Conservation (phyloP, 2,329 filamentous ascomycete genomes). For the Tympanopsis confertula region DNA sequence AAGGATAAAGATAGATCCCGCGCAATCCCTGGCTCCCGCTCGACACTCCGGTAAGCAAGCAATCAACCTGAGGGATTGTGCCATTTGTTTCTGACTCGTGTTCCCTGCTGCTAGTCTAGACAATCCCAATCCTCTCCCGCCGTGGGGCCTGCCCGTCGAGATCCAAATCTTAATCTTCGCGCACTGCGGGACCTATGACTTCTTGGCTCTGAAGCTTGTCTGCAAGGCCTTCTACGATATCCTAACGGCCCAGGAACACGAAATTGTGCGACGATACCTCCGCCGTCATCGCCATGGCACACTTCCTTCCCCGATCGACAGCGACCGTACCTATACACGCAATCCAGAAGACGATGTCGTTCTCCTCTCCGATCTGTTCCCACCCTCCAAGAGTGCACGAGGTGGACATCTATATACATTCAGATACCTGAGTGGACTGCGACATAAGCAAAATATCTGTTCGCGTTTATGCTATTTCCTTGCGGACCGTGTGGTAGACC, state of each 20-base stretch:
- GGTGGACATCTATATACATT: constrained; percentile 25
- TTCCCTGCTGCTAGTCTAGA: too few relatives aligned
- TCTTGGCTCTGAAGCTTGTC: constrained; percentile 21
- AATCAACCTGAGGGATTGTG: too few relatives aligned
- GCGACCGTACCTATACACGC: constrained; percentile 20
- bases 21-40: too few relatives aligned
- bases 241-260: constrained; percentile 21
- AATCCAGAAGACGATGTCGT: constrained; percentile 27
- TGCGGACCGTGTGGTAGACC: constrained; percentile 24
- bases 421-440: constrained; percentile 21
- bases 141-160: constrained; percentile 25
- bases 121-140: too few relatives aligned
- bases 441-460: constrained; percentile 22
- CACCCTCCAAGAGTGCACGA: constrained; percentile 19
- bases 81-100: too few relatives aligned
- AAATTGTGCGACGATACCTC: constrained; percentile 25
- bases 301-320: constrained; percentile 22
- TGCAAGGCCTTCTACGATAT: constrained; percentile 21
- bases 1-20: too few relatives aligned
- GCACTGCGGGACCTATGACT: constrained; percentile 21
- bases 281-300: constrained; percentile 25
- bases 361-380: constrained; percentile 26
- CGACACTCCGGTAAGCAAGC: too few relatives aligned
- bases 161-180: constrained; percentile 25
- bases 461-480: constrained; percentile 23